These are phyloP conservation scores for Ormosia semicastrata DNA, from an alignment of 306 rosid genomes.

Conservation along the genomic window DNA sequence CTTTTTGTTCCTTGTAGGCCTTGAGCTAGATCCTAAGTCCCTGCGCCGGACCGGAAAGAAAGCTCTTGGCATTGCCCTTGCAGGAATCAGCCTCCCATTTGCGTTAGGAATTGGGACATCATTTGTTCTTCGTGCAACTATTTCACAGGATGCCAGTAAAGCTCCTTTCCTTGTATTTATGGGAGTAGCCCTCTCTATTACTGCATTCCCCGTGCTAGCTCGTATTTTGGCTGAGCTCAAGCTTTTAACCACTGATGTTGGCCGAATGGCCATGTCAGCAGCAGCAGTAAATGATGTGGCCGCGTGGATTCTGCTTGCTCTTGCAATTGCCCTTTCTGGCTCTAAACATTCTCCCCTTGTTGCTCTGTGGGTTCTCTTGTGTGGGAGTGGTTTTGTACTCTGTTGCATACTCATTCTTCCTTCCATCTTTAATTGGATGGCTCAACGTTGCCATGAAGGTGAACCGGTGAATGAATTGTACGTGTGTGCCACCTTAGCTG, in stretches of 20 bases:
- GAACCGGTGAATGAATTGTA: conserved; percentile 52
- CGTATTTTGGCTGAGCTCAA: conserved; percentile 73
- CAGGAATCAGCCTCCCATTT: conserved; percentile 69
- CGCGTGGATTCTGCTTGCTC: conserved; percentile 78
- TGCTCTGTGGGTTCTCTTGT: conserved; percentile 57
- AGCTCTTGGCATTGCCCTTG: conserved; percentile 56
- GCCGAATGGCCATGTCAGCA: conserved; percentile 72
- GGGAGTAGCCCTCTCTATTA: conserved; percentile 75
- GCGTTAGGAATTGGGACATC: conserved; percentile 69
- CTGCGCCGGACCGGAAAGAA: conserved; percentile 56
- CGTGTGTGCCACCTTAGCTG: conserved; percentile 48
- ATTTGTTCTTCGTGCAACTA: conserved; percentile 41
- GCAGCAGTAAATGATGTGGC: conserved; percentile 78
- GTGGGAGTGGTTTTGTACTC: conserved; percentile 39
- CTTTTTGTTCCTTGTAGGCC: conserved; percentile 62
- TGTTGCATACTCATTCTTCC: conserved; percentile 26
- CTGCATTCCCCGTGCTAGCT: conserved; percentile 75
- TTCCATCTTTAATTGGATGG: conserved; percentile 45
- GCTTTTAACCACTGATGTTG: conserved; percentile 62
- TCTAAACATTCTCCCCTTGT: conserved; percentile 38
- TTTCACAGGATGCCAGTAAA: conserved; percentile 48
- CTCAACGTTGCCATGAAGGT: conserved; percentile 46
- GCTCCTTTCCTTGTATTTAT: conserved; percentile 64
- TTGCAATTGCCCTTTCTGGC: conserved; percentile 62
- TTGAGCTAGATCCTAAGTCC: conserved; percentile 57